Evolutionary conservation across 2,329 filamentous ascomycete species (phyloP).

Genomic region (Scedosporium dehoogii): DNA sequence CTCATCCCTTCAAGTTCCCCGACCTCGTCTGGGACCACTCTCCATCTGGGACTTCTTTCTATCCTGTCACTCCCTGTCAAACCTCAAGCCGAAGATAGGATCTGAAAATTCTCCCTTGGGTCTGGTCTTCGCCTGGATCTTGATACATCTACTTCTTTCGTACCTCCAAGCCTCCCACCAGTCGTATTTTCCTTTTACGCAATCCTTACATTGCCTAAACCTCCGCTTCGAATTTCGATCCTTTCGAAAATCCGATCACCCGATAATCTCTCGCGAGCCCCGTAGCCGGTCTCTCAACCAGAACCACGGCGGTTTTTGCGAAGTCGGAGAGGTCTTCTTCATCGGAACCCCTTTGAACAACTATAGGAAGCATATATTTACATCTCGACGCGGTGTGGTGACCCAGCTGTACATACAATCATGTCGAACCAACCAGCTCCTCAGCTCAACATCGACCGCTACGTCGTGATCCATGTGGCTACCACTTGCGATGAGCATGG

Average conservation of each 20-base stretch:
- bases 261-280: background rate
- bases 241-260: background rate
- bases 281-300: background rate
- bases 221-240: background rate
- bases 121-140: background rate
- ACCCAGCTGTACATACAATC: conserved; percentile 1
- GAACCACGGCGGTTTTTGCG: background rate
- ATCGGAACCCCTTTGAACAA: conserved; percentile 1
- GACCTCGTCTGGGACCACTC: background rate
- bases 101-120: background rate
- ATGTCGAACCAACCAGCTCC: conserved; percentile 33
- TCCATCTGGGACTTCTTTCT: background rate
- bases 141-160: background rate
- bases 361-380: conserved; percentile 8
- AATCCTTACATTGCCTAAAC: background rate
- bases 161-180: background rate
- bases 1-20: background rate
- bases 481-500: conserved; percentile 99
- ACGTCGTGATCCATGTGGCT: conserved; percentile 95
- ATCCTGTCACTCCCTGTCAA: background rate
- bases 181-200: background rate
- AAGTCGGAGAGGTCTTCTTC: background rate
- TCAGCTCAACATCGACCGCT: conserved; percentile 77
- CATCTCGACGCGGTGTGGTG: background rate
- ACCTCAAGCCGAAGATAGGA: background rate